A percentile compares a stretch with the other conserved stretches of the same genome.
Evolutionary conservation across 768 basidiomycete genomes (phyloP).

Genomic region (Lyophyllum semitale): DNA sequence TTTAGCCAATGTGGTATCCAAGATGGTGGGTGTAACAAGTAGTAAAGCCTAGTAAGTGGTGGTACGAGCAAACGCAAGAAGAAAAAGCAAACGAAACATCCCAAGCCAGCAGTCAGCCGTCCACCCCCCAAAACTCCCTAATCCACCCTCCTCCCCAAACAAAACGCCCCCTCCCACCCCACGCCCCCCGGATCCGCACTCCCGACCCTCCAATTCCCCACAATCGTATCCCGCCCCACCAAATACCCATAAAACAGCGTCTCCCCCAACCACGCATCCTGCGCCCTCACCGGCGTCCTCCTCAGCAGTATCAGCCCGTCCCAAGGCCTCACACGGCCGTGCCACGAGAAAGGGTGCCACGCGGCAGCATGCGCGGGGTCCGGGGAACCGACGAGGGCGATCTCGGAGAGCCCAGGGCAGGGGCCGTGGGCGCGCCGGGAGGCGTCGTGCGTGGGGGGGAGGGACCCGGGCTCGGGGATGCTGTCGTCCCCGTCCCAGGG

Average conservation of each 20-base stretch:
- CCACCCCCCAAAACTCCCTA: neutral
- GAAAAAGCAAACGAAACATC: too few species aligned
- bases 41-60: too few species aligned
- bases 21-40: too few species aligned
- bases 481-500: conserved; percentile 1
- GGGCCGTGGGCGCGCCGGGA: neutral
- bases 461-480: neutral
- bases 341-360: neutral
- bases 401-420: neutral
- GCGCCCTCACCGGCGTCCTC: neutral
- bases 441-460: neutral
- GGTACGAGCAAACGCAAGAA: neutral
- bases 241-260: conserved; percentile 71
- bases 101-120: too few species aligned
- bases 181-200: conserved; percentile 45
- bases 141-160: conserved; percentile 50
- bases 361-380: conserved; percentile 8
- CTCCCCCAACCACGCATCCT: conserved; percentile 22
- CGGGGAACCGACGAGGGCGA: too few species aligned
- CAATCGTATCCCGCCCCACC: conserved; percentile 62
- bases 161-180: conserved; percentile 64
- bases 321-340: conserved; percentile 11
- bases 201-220: conserved; percentile 70
- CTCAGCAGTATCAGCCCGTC: conserved; percentile 7
- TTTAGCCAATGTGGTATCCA: too few species aligned